Evolutionary conservation across 148 eudicot genomes (phyloP), one percentile per base, ranked within the genome.

Genomic region (Selenicereus undatus): DNA sequence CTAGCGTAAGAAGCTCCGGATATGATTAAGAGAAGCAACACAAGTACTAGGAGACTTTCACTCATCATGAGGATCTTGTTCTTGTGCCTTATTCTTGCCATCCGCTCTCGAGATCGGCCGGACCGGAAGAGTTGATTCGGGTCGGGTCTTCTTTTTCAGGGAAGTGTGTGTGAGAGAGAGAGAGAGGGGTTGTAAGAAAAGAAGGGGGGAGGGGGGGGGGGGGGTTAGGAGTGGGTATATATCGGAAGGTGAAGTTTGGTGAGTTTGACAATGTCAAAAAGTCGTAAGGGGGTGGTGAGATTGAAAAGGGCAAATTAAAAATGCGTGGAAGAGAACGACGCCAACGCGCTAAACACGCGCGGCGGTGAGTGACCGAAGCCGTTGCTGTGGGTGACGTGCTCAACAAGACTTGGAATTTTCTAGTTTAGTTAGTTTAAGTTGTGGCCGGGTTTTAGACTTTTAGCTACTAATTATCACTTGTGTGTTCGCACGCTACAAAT

Each of bases 261-360:
- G 70, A 30, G 58, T 22, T 51, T 11, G 66, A 64, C 17, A 27
- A n/a, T 62, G 56, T 5, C 27, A 13, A 29, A 14, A 22, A 35
- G 43, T 36, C 35, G 29, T 51, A 32, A 32, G 43, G 42, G 35
- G n/a, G 17, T 54, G 56, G 42, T 45, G 68, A 66, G 79, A 26
- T 84, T 84, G 86, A 84, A 27, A 80, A 76, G 27, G 78, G 81
- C 86, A 62, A 83, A 13, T 6, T 60, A 17, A 2, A 24, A 1
- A 22, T 6, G 68, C 8, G 5, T n/a, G 68, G 68, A 64, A n/a
- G 68, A n/a, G 5, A 64, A 22, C 68, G 12, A 64, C 9, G 68
- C 22, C 42, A 24, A 70, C 42, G 73, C 42, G 73, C 45, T 70
- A 0, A 12, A 12, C 45, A 70, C 73, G 73, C 73, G 42, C 73